These are phyloP conservation scores for Beauveria varroae DNA, from an alignment of 2,329 filamentous ascomycete genomes.

Conservation along the genomic window DNA sequence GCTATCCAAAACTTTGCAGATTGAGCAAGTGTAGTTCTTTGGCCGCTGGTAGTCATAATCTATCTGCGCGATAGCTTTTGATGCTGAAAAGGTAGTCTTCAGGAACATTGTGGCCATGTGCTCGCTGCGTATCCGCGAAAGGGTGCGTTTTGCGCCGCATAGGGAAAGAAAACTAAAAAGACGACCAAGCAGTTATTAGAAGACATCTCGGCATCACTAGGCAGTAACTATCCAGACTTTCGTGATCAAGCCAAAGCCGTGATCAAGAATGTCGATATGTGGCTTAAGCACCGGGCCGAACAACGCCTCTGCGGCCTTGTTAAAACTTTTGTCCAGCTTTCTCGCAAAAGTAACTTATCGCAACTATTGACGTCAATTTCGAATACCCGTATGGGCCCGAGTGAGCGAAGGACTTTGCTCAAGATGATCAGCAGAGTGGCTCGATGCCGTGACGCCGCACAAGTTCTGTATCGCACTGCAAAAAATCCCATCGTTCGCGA, in stretches of 20 bases:
- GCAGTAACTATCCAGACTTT: constrained; percentile 11
- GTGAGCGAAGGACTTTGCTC: constrained; percentile 16
- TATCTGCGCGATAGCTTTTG: not conserved
- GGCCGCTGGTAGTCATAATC: not conserved
- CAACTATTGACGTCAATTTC: constrained; percentile 15
- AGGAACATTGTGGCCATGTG: constrained; percentile 25
- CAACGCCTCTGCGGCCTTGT: constrained; percentile 20
- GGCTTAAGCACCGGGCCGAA: constrained; percentile 19
- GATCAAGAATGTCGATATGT: constrained; percentile 19
- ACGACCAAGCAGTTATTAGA: constrained; percentile 5
- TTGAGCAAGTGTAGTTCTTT: not conserved
- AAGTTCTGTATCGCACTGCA: constrained; percentile 25
- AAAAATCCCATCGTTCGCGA: constrained; percentile 21
- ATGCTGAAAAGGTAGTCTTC: constrained; percentile 17
- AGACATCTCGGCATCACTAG: not conserved
- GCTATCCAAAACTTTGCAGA: constrained; percentile 8
- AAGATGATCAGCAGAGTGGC: constrained; percentile 29
- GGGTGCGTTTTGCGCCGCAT: constrained; percentile 22
- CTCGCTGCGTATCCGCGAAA: constrained; percentile 12
- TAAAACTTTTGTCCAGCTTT: constrained; percentile 21
- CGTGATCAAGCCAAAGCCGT: constrained; percentile 16
- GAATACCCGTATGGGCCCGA: constrained; percentile 14
- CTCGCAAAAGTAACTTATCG: constrained; percentile 12
- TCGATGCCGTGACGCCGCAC: constrained; percentile 28
- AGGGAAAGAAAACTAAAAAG: constrained; percentile 12